These are phyloP conservation scores for Purshia tridentata DNA, from an alignment of 306 rosid genomes.

Conservation along the genomic window DNA sequence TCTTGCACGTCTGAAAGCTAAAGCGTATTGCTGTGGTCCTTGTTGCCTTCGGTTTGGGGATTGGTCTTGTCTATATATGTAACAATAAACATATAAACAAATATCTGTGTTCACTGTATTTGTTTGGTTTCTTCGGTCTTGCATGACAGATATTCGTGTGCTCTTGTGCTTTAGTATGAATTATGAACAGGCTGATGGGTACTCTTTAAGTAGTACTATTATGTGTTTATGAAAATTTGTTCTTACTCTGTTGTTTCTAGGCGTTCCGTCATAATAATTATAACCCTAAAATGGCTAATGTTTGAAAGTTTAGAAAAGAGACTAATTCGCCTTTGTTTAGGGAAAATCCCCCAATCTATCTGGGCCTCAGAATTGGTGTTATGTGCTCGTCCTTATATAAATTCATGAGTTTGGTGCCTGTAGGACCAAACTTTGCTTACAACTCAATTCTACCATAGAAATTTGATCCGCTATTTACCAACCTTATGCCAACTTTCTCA, in stretches of 20 bases:
- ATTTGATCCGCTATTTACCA: too few species aligned
- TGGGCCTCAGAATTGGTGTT: too few species aligned
- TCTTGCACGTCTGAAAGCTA: constrained; percentile 75
- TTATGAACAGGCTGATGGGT: neutral
- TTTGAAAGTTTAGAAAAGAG: too few species aligned
- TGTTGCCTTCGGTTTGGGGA: neutral
- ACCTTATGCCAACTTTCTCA: too few species aligned
- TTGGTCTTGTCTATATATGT: constrained; percentile 2
- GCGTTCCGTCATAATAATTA: neutral
- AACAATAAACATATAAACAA: neutral
- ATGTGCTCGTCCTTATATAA: too few species aligned
- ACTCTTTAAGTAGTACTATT: neutral
- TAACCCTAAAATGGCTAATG: too few species aligned
- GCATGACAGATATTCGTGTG: neutral
- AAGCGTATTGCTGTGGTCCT: neutral
- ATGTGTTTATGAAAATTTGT: neutral
- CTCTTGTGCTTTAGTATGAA: neutral
- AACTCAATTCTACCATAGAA: too few species aligned
- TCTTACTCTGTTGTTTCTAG: neutral
- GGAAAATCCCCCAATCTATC: too few species aligned
- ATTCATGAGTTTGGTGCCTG: too few species aligned
- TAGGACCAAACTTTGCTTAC: too few species aligned
- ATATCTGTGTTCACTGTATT: neutral
- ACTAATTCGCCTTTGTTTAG: too few species aligned
- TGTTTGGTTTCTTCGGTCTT: neutral